These are phyloP conservation scores for Akanthomyces uredinophilus DNA, from an alignment of 2,329 filamentous ascomycete species.

Conservation along the genomic window DNA sequence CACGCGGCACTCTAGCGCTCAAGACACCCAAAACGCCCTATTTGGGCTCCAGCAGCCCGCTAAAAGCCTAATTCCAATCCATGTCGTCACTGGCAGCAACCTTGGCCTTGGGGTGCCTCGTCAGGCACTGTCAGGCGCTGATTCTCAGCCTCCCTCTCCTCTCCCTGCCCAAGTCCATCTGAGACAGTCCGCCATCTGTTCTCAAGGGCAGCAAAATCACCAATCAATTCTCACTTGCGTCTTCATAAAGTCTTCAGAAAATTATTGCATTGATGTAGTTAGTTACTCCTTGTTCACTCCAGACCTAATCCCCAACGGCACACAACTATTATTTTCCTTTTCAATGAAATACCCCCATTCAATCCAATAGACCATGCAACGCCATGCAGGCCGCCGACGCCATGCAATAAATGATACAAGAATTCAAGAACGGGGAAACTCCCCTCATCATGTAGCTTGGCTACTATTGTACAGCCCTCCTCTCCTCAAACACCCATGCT, in stretches of 20 bases:
- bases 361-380: constrained; percentile 3
- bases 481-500: not conserved
- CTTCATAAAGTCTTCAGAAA: not conserved
- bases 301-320: not conserved
- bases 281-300: not conserved
- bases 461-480: constrained; percentile 11
- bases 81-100: not conserved
- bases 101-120: not conserved
- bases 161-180: not conserved
- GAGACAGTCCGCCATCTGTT: not conserved
- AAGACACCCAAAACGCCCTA: not conserved
- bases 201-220: not conserved
- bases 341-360: not conserved
- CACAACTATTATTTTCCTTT: not conserved
- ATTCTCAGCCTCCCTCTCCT: not conserved
- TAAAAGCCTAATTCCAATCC: not conserved
- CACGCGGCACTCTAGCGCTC: not conserved
- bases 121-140: not conserved
- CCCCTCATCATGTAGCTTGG: not conserved
- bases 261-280: not conserved
- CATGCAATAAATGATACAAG: constrained; percentile 6
- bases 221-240: not conserved
- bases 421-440: not conserved
- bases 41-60: not conserved
- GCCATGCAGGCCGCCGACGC: constrained; percentile 1